Base-by-base conservation (phyloP, 805 yeast genomes). In the Wickerhamomyces sydowiorum region DNA sequence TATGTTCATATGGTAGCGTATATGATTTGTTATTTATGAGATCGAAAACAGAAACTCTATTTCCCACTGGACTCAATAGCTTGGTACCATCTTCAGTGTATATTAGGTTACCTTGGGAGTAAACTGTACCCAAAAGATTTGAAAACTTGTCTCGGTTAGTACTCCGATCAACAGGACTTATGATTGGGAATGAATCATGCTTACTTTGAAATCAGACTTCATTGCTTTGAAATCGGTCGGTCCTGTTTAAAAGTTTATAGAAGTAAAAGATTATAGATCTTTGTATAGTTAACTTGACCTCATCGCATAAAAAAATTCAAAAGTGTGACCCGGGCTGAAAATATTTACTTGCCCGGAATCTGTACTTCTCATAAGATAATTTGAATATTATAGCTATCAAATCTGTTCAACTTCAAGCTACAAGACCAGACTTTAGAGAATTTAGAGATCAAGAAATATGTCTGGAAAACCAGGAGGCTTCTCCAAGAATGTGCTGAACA, bases 41-140 rank as follows among this genome's bases (percentile, higher is more conserved):
- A 64, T 93, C 96, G 64, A 90, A 93, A 42, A 86, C 86, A 15
- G 89, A 74, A 24, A 93, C 90, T 57, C 98, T 67, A 61, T 91
- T 93, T 13, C 99, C 99, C 3, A 93, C 98, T 0, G 99, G 98
- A 45, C 93, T 82, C 36, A 93, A 65, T 27, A 93, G 69, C 42
- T 78, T 75, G 10, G 84, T 78, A 3, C 99, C 99, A 58, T 90
- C 96, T 1, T 82, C 78, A 1, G 95, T 82, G 66, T 83, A 93
- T 5, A 82, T 71, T 22, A 93, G 66, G 60, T 91, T 89, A n/a
- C 98, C 99, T 58, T 84, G 86, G 38, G 95, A 72, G 59, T 93
- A 93, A 3, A 93, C 98, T 0, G 98, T 90, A 23, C 99, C 99
- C 53, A 93, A 68, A 25, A 93, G 70, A 65, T 91, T 93, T 27